Base-by-base conservation (phyloP, 352 stramenopile species). In the Phytophthora ramorum region DNA sequence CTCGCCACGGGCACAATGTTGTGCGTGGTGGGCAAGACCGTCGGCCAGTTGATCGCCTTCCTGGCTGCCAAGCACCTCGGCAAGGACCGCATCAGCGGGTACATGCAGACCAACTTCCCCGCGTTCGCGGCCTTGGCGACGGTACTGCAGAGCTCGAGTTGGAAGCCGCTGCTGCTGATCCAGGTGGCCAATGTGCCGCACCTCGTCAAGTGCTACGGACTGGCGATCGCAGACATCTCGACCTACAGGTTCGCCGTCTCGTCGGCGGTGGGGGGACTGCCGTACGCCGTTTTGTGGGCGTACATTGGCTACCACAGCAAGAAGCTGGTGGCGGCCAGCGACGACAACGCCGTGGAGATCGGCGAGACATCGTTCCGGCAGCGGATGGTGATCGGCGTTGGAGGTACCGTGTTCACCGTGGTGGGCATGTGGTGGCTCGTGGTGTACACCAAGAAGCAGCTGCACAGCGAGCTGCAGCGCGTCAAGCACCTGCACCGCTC, bases 141-240 rank as follows among this genome's bases (percentile, higher is more conserved):
- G 6, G 79, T 92, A 20, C 49, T 93, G 8, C 64, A 88, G 71
- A 85, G 71, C 22, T 72, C 81, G 13, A 90, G 75, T 56, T 90
- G 83, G 85, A 93, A 90, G 57, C 81, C 81, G 13, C 68, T 93
- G 28, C 34, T 93, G 37, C 67, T 91, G 26, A 75, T 92, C 14
- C 85, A 93, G 58, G 74, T 93, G 41, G 89, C 85, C 2, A 90
- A 83, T 35, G 63, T 92, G 8, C 85, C 83, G n/a, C 72, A 90
- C 22, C 69, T 86, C 8, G 69, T 91, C 63, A 93, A 92, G 58
- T 91, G 77, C 69, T 93, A 90, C 65, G 83, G 81, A 34, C 73
- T 93, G 12, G 80, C 85, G 32, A 82, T 93, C 32, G 85, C 81
- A 1, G 78, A 92, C 53, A 66, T 92, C 38, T 78, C 72, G 7